These are phyloP conservation scores for Trichoderma breve DNA, from an alignment of 2,329 filamentous ascomycete species.

Conservation along the genomic window DNA sequence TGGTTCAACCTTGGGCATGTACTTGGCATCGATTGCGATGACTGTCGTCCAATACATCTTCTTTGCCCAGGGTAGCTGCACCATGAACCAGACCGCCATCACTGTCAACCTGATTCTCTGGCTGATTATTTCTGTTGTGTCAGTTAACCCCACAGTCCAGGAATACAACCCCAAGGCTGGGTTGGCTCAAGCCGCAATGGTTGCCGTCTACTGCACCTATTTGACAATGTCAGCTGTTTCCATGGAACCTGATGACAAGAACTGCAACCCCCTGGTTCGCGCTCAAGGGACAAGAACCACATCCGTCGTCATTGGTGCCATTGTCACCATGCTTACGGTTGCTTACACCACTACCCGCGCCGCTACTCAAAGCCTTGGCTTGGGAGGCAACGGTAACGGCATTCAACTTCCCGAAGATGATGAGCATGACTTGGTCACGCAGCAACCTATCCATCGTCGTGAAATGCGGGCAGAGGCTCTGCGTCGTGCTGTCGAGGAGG, in stretches of 20 bases:
- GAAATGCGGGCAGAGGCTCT: conserved; percentile 94
- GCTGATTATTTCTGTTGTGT: conserved; percentile 75
- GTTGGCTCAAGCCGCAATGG: conserved; percentile 95
- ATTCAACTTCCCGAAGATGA: conserved; percentile 67
- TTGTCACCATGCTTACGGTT: conserved; percentile 94
- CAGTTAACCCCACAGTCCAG: conserved; percentile 86
- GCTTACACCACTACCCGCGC: conserved; percentile 97
- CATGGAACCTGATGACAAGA: conserved; percentile 92
- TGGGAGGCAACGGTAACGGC: conserved; percentile 53
- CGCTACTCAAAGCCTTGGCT: conserved; percentile 81
- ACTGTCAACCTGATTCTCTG: conserved; percentile 88
- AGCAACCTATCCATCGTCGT: conserved; percentile 74
- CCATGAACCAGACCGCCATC: conserved; percentile 96
- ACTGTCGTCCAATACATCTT: conserved; percentile 97
- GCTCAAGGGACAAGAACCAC: conserved; percentile 86
- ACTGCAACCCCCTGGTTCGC: conserved; percentile 88
- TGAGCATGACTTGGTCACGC: conserved; percentile 84
- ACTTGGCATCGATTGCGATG: conserved; percentile 85
- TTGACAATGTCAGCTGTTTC: conserved; percentile 97
- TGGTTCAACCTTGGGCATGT: conserved; percentile 92
- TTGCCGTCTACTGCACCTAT: conserved; percentile 97
- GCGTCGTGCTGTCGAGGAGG: conserved; percentile 86
- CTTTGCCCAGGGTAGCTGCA: conserved; percentile 77
- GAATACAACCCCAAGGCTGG: conserved; percentile 91
- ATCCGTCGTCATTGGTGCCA: conserved; percentile 85